A percentile compares a stretch with the other conserved stretches of the same genome.
phyloP scores from a whole-genome alignment of 257 asterid genomes.

The Phtheirospermum japonicum region DNA sequence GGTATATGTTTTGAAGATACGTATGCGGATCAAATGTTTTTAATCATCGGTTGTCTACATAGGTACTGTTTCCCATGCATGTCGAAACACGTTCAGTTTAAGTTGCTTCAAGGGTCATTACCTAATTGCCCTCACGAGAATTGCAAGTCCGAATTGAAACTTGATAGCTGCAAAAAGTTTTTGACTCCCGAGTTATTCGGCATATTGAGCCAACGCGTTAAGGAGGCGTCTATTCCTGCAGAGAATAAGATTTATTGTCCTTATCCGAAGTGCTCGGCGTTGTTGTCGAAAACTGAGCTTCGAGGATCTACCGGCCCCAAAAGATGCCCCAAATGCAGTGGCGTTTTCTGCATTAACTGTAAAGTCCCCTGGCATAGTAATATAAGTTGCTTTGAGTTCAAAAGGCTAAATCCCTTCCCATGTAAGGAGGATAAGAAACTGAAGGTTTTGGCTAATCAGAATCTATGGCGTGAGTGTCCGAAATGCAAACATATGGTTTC shows the following conservation, averaged over 20 bases:
- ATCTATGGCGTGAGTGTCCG: slow-evolving; percentile 61
- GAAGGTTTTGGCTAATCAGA: slow-evolving; percentile 44
- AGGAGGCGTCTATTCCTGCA: slow-evolving; percentile 5
- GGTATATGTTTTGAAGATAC: slow-evolving; percentile 12
- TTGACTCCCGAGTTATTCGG: slow-evolving; percentile 1
- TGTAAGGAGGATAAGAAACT: slow-evolving; percentile 43
- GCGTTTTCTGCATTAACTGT: slow-evolving; percentile 49
- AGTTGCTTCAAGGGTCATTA: slow-evolving; percentile 2
- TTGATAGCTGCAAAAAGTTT: slow-evolving; percentile 8
- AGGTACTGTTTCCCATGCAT: slow-evolving; percentile 14
- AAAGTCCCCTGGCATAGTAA: slow-evolving; percentile 57
- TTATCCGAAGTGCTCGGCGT: slow-evolving; percentile 2
- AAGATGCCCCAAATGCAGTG: slow-evolving; percentile 50
- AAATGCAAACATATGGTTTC: slow-evolving; percentile 58
- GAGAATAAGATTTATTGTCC: slow-evolving; percentile 8
- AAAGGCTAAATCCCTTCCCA: slow-evolving; percentile 33
- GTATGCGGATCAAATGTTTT: background rate
- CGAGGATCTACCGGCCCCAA: background rate
- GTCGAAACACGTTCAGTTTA: slow-evolving; percentile 3
- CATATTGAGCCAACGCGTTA: slow-evolving; percentile 1
- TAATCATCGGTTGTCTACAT: background rate
- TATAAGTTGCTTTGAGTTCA: slow-evolving; percentile 39
- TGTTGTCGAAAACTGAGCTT: background rate
- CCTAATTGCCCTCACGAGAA: slow-evolving; percentile 2
- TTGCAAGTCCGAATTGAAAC: background rate